Conservation (phyloP, 2,329 filamentous ascomycete species). For the Fusarium solani-melongenae region DNA sequence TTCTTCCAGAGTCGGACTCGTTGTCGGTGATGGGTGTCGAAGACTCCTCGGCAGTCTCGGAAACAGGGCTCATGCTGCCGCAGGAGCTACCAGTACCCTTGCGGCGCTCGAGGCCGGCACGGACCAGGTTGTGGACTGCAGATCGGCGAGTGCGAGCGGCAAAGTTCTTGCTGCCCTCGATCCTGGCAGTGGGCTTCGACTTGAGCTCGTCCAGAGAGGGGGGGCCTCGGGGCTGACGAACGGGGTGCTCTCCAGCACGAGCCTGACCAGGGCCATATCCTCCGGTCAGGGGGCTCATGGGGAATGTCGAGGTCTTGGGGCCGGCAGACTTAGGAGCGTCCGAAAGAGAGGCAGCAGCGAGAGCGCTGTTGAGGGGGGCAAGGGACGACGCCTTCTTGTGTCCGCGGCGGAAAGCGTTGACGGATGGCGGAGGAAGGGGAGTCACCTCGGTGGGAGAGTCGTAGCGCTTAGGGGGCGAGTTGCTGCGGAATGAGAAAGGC, state of each 20-base stretch:
- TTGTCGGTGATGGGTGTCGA: slow-evolving; percentile 80
- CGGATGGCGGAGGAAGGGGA: slow-evolving; percentile 87
- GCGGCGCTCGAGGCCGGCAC: slow-evolving; percentile 89
- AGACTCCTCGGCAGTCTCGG: slow-evolving; percentile 76
- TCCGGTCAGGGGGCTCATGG: slow-evolving; percentile 82
- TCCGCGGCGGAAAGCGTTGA: slow-evolving; percentile 90
- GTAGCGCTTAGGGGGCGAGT: slow-evolving; percentile 72
- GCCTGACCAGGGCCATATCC: slow-evolving; percentile 93
- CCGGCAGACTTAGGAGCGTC: slow-evolving; percentile 67
- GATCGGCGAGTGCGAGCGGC: slow-evolving; percentile 90
- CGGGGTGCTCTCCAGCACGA: slow-evolving; percentile 92
- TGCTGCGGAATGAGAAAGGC: slow-evolving; percentile 67
- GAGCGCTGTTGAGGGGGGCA: slow-evolving; percentile 65
- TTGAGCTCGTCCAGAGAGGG: slow-evolving; percentile 92
- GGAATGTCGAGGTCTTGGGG: slow-evolving; percentile 84
- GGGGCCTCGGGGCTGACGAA: slow-evolving; percentile 92
- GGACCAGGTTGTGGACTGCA: slow-evolving; percentile 90
- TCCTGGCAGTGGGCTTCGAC: slow-evolving; percentile 88
- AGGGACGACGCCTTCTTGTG: slow-evolving; percentile 92
- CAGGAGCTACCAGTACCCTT: slow-evolving; percentile 75
- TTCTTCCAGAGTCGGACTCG: slow-evolving; percentile 76
- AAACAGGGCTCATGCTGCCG: slow-evolving; percentile 89
- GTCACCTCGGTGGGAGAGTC: slow-evolving; percentile 74
- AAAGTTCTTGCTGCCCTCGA: slow-evolving; percentile 98
- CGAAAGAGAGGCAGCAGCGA: slow-evolving; percentile 58